Base-by-base conservation (phyloP, 1,284 basidiomycete species). In the Cerrena zonata region DNA sequence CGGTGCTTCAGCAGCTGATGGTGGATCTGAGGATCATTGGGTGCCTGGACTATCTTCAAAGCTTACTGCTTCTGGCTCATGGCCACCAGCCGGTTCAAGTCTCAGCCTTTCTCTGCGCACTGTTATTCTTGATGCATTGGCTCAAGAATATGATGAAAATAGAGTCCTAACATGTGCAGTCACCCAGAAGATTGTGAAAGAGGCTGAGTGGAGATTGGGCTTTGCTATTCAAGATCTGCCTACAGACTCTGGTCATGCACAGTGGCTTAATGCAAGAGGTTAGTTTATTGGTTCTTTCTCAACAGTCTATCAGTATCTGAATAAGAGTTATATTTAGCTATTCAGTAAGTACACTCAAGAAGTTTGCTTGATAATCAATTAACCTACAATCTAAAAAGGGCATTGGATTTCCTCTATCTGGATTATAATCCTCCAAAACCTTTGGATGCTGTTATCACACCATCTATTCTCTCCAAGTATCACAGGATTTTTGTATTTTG, bases 71-170 rank as follows among this genome's bases (percentile, higher is more conserved):
- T 71, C 84, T 40, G 78, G 80, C 45, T 78, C 74, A 4, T 94
- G 91, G 91, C 91, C 91, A 0, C 91, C 91, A 2, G 85, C 87
- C 15, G 89, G 89, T 11, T 78, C 84, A 1, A 89, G 92, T 59
- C 71, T 94, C 37, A 86, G 88, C 56, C 91, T 87, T 65, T 81
- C 84, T 54, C 69, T 94, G 39, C 71, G 91, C 39, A 84, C 84
- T 0, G 89, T 91, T 4, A 87, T 91, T 53, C 78, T 89, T 18
- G 88, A 90, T 64, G 82, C 86, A 0, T 51, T 55, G 15, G 60
- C 61, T 15, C 48, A 60, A 13, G 56, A 60, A 12, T 58, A 60
- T 7, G 56, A 56, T 11, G 58, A 59, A 10, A 61, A 64, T 21
- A 51, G 50, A n/a, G 57, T 58, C 45, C 56, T 65, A 37, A 58